phyloP scores from a whole-genome alignment of 2,329 filamentous ascomycete genomes.

The Trichoderma hamatum region DNA sequence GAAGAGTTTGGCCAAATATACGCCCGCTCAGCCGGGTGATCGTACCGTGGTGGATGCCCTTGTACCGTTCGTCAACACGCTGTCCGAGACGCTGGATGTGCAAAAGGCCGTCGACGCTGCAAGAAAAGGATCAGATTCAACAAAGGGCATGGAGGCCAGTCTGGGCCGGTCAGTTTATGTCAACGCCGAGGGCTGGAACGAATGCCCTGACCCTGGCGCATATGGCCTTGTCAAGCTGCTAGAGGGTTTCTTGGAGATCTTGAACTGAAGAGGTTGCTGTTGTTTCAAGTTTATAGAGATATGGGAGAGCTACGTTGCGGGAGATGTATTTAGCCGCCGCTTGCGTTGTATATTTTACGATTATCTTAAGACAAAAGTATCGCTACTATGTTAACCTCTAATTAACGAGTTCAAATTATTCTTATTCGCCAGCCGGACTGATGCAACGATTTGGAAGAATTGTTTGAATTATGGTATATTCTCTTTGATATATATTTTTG shows the following conservation, averaged over 20 bases:
- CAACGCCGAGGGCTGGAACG: conserved; percentile 65
- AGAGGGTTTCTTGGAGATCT: conserved; percentile 52
- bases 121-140: conserved; percentile 64
- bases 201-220: conserved; percentile 75
- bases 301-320: neutral
- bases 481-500: too few species aligned
- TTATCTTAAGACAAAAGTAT: neutral
- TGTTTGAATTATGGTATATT: neutral
- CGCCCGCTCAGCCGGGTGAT: conserved; percentile 71
- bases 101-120: conserved; percentile 59
- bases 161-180: conserved; percentile 76
- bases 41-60: conserved; percentile 74
- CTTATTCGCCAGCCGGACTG: neutral
- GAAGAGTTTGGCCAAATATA: conserved; percentile 64
- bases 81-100: conserved; percentile 55
- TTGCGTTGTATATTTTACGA: neutral
- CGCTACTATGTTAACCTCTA: neutral
- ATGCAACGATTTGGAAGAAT: neutral
- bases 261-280: neutral
- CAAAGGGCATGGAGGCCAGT: conserved; percentile 74
- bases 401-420: neutral
- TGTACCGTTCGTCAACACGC: conserved; percentile 65
- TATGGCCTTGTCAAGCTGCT: conserved; percentile 64
- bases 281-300: neutral
- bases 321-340: neutral